Percentiles rank a stretch among this genome's conserved stretches.
phyloP scores from a whole-genome alignment of 768 basidiomycete genomes.

The Lyophyllum shimeji region DNA sequence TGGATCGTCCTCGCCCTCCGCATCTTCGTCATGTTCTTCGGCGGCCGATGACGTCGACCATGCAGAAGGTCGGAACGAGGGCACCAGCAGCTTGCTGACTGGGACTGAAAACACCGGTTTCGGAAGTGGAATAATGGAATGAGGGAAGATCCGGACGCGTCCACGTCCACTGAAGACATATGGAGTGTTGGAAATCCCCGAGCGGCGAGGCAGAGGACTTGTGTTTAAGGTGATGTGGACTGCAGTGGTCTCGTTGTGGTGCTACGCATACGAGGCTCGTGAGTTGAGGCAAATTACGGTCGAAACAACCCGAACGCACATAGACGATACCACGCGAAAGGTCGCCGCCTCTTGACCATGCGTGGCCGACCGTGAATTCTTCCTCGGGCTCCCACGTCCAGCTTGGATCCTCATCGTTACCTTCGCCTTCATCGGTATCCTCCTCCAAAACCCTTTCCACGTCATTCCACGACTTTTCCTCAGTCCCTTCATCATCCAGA shows the following conservation, averaged over 20 bases:
- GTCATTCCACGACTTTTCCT: slow-evolving; percentile 31
- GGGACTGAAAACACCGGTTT: slow-evolving; percentile 19
- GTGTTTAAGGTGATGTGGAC: slow-evolving; percentile 68
- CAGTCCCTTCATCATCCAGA: slow-evolving; percentile 24
- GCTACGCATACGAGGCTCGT: slow-evolving; percentile 30
- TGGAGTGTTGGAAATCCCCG: slow-evolving; percentile 61
- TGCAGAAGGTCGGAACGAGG: neutral
- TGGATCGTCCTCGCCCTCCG: slow-evolving; percentile 22
- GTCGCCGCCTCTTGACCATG: slow-evolving; percentile 53
- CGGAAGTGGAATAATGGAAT: slow-evolving; percentile 16
- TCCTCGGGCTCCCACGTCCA: slow-evolving; percentile 76
- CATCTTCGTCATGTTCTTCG: slow-evolving; percentile 13
- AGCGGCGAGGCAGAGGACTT: slow-evolving; percentile 47
- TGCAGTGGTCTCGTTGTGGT: slow-evolving; percentile 49
- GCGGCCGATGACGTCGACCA: neutral
- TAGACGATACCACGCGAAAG: slow-evolving; percentile 55
- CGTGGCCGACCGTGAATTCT: slow-evolving; percentile 57
- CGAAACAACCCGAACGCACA: slow-evolving; percentile 37
- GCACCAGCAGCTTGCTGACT: slow-evolving; percentile 12
- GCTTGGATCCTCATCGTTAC: slow-evolving; percentile 38
- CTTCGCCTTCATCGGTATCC: slow-evolving; percentile 20
- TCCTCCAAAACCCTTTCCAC: slow-evolving; percentile 39
- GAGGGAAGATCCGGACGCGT: slow-evolving; percentile 34
- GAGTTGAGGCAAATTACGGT: neutral
- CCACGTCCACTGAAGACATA: slow-evolving; percentile 58